Base-by-base conservation (phyloP, 371 early-diverging fungal species). In the Mortierella sp. region DNA sequence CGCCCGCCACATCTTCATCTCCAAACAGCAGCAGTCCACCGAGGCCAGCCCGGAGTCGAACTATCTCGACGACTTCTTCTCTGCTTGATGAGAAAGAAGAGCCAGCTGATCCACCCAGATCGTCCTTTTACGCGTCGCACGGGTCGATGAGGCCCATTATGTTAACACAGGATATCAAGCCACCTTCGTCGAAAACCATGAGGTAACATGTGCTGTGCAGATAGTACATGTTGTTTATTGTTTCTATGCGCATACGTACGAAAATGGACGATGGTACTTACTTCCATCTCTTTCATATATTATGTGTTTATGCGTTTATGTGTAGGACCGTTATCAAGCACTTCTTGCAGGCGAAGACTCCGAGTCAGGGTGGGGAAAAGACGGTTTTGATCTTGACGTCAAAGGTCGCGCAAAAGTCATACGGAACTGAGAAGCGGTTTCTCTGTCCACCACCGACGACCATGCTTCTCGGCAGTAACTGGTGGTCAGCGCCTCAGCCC, bases 351-450 rank as follows among this genome's bases (percentile, higher is more conserved):
- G 73, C 75, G 23, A 65, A 61, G 51, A 84, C 81, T 9, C 82
- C 84, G 30, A 71, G 72, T 50, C 65, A 64, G 15, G 72, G 79
- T 3, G 91, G 91, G 43, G 89, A 91, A 80, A 87, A 88, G 68
- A 87, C 90, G 6, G 84, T 91, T 0, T 83, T 91, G 72, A 84
- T 91, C 17, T 79, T 92, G 52, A 92, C 93, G 11, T 89, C 92
- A 44, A 90, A 91, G 58, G 94, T 93, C 6, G 94, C 92, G 11
- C 94, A 93, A 79, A 93, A 94, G 66, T 90, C 91, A 26, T 94
- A 94, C 57, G 94, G 94, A 14, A 91, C 92, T 21, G 94, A 94
- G 70, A 93, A 93, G 78, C 87, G 94, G 78, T 92, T 93, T 56
- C 64, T 93, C 30, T 92, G 93, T 54, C 93, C 93, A n/a, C 93